A percentile compares a stretch with the other conserved stretches of the same genome.
Conservation (phyloP, 805 yeast species). For the Lachancea kluyveri region DNA sequence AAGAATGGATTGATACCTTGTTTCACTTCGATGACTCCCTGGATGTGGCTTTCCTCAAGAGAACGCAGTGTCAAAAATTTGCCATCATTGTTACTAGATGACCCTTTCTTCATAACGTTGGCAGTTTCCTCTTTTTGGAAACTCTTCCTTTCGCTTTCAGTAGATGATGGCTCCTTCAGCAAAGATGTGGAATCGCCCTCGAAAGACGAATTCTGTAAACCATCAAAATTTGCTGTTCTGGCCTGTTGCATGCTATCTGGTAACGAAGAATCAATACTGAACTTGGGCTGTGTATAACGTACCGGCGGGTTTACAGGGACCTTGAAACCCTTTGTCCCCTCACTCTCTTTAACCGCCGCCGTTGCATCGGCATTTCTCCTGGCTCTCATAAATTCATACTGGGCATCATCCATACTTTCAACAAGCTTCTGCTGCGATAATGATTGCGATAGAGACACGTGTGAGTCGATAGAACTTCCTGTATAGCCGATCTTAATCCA, state of each 20-base stretch:
- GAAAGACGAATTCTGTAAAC: slow-evolving; percentile 1
- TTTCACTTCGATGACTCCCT: slow-evolving; percentile 48
- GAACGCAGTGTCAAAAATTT: slow-evolving; percentile 60
- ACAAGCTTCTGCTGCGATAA: slow-evolving; percentile 56
- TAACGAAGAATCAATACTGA: slow-evolving; percentile 5
- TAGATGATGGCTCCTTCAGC: no score
- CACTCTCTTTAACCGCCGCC: slow-evolving; percentile 14
- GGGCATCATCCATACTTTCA: slow-evolving; percentile 32
- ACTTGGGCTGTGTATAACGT: slow-evolving; percentile 25
- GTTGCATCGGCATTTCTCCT: slow-evolving; percentile 11
- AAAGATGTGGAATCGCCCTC: no score
- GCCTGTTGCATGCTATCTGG: slow-evolving; percentile 7
- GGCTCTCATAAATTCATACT: slow-evolving; percentile 24
- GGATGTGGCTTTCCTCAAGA: slow-evolving; percentile 38
- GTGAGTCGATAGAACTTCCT: slow-evolving; percentile 19
- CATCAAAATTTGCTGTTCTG: slow-evolving; percentile 7
- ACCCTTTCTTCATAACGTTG: no score
- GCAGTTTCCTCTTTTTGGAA: no score
- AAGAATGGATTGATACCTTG: slow-evolving; percentile 63
- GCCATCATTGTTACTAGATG: no score
- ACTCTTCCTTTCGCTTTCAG: no score
- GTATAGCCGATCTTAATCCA: slow-evolving; percentile 51
- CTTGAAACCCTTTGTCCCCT: slow-evolving; percentile 19
- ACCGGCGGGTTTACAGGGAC: slow-evolving; percentile 24
- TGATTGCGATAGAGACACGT: slow-evolving; percentile 62